Percentiles rank a stretch among this genome's conserved stretches.
phyloP scores from a whole-genome alignment of 1,284 basidiomycete species.

The Takashimella koratensis region DNA sequence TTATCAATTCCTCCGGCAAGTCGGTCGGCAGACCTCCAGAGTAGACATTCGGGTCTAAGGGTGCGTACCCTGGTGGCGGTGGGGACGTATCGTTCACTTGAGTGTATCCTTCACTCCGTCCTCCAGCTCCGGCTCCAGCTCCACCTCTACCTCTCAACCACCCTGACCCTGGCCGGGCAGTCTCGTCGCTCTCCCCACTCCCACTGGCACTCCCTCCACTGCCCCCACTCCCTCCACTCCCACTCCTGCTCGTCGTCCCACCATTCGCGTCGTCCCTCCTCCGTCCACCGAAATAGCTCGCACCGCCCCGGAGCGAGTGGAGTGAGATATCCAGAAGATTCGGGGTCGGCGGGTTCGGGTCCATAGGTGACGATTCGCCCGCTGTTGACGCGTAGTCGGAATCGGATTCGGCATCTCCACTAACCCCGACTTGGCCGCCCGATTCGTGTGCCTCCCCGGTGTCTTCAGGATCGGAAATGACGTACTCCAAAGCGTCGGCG shows the following conservation, averaged over 20 bases:
- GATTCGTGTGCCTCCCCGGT: constrained; percentile 20
- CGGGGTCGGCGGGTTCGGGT: constrained; percentile 57
- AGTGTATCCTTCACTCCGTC: neutral
- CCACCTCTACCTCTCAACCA: neutral
- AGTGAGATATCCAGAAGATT: constrained; percentile 55
- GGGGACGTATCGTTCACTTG: constrained; percentile 12
- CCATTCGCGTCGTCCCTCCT: constrained; percentile 3
- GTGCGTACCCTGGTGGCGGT: constrained; percentile 48
- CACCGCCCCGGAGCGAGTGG: constrained; percentile 40
- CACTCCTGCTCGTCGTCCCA: constrained; percentile 7
- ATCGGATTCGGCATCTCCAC: constrained; percentile 12
- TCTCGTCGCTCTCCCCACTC: constrained; percentile 34
- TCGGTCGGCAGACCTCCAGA: constrained; percentile 46
- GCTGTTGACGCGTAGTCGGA: constrained; percentile 10
- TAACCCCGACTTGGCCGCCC: constrained; percentile 5
- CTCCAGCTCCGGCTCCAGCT: constrained; percentile 14
- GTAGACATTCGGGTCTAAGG: constrained; percentile 49
- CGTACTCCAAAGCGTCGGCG: constrained; percentile 23
- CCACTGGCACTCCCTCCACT: constrained; percentile 27
- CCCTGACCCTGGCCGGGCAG: constrained; percentile 16
- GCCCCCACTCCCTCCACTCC: constrained; percentile 24
- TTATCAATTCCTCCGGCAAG: constrained; percentile 48
- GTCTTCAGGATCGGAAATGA: constrained; percentile 20
- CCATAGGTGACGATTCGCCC: constrained; percentile 28
- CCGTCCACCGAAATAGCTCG: constrained; percentile 38